A percentile compares a stretch with the other conserved stretches of the same genome.
Conservation (phyloP, 2,329 filamentous ascomycete genomes). For the Apiospora arundinis region DNA sequence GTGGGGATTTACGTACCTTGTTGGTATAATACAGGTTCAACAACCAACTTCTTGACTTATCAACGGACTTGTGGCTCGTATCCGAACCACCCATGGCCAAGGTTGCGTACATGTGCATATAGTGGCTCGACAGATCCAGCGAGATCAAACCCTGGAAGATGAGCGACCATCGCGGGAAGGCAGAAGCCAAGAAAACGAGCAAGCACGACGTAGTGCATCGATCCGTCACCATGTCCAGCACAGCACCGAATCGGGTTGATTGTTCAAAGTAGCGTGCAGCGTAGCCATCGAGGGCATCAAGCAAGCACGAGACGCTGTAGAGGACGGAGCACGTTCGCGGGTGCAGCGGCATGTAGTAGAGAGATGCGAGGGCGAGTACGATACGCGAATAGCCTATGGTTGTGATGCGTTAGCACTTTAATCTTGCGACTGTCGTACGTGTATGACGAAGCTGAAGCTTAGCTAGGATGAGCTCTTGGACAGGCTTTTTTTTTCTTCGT, state of each 20-base stretch:
- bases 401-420: constrained; percentile 2
- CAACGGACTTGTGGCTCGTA: constrained; percentile 91
- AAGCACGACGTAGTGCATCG: constrained; percentile 95
- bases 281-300: constrained; percentile 93
- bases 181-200: constrained; percentile 91
- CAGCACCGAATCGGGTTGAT: constrained; percentile 93
- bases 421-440: not conserved
- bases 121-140: constrained; percentile 93
- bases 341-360: constrained; percentile 99
- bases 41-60: constrained; percentile 85
- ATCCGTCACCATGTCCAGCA: constrained; percentile 99
- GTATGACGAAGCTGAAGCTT: not conserved
- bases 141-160: constrained; percentile 93
- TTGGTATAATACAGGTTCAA: constrained; percentile 97
- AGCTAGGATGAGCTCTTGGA: not conserved
- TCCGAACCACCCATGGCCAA: constrained; percentile 83
- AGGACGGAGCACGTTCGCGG: constrained; percentile 92
- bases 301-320: constrained; percentile 92
- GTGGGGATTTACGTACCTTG: constrained; percentile 68
- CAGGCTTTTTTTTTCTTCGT: constrained; percentile 35
- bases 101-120: constrained; percentile 99
- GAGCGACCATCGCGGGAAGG: constrained; percentile 93
- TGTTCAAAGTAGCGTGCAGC: constrained; percentile 90
- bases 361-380: constrained; percentile 82
- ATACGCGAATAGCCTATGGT: constrained; percentile 75